Evolutionary conservation across 345 rosid genomes (phyloP).

Genomic region (Boechera stricta): DNA sequence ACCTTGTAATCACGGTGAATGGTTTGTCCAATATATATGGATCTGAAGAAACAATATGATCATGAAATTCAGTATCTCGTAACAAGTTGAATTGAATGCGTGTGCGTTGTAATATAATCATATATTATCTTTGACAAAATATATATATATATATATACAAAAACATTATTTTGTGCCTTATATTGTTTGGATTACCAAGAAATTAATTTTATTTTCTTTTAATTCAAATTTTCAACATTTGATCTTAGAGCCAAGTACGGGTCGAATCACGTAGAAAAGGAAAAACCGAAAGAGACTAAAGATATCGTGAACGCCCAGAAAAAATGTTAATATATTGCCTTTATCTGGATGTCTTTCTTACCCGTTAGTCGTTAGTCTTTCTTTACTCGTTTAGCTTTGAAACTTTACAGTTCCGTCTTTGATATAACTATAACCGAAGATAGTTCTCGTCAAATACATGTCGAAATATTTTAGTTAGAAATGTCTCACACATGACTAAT

Average conservation of each 20-base stretch:
- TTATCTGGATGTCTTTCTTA: conserved; percentile 29
- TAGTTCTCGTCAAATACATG: conserved; percentile 31
- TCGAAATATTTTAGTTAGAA: conserved; percentile 4
- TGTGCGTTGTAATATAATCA: neutral
- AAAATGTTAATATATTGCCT: conserved; percentile 19
- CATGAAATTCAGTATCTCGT: conserved; percentile 14
- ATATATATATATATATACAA: too few relatives aligned
- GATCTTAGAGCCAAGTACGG: conserved; percentile 38
- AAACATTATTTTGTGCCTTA: neutral
- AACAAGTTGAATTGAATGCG: conserved; percentile 1
- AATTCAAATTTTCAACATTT: neutral
- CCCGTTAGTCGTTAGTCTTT: conserved; percentile 18
- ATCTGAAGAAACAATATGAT: conserved; percentile 18
- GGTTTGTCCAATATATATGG: neutral
- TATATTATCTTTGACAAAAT: neutral
- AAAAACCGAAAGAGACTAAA: conserved; percentile 25
- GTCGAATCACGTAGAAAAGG: conserved; percentile 31
- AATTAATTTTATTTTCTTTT: neutral
- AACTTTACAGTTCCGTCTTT: conserved; percentile 21
- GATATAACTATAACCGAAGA: neutral
- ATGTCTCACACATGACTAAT: conserved; percentile 12
- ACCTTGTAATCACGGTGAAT: neutral
- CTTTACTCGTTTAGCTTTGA: conserved; percentile 32
- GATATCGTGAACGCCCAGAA: neutral
- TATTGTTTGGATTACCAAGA: neutral